Evolutionary conservation across 2,329 filamentous ascomycete species (phyloP).

Genomic region (Diaporthe citriasiana): DNA sequence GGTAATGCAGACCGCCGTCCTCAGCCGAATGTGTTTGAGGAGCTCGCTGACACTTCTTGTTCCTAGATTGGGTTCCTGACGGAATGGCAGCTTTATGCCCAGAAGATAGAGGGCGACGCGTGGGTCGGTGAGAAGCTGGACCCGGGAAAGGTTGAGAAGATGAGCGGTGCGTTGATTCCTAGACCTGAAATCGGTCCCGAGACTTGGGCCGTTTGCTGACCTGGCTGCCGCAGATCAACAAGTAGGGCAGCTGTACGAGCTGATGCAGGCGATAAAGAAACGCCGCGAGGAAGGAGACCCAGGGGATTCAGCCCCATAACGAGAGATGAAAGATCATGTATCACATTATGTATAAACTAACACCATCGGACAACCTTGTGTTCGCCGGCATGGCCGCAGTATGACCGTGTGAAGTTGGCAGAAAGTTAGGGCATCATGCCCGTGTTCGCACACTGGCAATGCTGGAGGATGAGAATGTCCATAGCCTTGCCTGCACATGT

Average conservation of each 20-base stretch:
- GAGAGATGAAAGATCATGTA: neutral
- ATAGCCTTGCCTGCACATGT: neutral
- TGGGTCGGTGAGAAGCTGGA: slow-evolving; percentile 92
- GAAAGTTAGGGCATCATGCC: neutral
- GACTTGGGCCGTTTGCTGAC: slow-evolving; percentile 32
- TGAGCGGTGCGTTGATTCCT: slow-evolving; percentile 79
- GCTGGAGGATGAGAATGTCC: neutral
- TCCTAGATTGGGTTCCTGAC: slow-evolving; percentile 91
- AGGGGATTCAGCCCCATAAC: slow-evolving; percentile 27
- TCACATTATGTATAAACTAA: neutral
- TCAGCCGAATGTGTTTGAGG: neutral
- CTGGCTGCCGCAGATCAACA: slow-evolving; percentile 79
- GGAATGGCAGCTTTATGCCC: slow-evolving; percentile 96
- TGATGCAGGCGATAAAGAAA: slow-evolving; percentile 84
- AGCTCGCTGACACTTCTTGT: neutral
- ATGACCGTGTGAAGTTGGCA: neutral
- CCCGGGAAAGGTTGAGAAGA: slow-evolving; percentile 85
- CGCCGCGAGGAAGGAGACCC: slow-evolving; percentile 43
- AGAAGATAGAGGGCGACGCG: slow-evolving; percentile 87
- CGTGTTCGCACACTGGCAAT: neutral
- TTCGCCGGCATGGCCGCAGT: neutral
- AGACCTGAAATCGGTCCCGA: neutral
- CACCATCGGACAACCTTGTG: neutral
- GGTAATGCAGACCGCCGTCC: slow-evolving; percentile 58
- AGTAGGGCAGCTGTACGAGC: slow-evolving; percentile 91